These are phyloP conservation scores for Fusarium sp. DNA, from an alignment of 2,329 filamentous ascomycete species.

Conservation along the genomic window DNA sequence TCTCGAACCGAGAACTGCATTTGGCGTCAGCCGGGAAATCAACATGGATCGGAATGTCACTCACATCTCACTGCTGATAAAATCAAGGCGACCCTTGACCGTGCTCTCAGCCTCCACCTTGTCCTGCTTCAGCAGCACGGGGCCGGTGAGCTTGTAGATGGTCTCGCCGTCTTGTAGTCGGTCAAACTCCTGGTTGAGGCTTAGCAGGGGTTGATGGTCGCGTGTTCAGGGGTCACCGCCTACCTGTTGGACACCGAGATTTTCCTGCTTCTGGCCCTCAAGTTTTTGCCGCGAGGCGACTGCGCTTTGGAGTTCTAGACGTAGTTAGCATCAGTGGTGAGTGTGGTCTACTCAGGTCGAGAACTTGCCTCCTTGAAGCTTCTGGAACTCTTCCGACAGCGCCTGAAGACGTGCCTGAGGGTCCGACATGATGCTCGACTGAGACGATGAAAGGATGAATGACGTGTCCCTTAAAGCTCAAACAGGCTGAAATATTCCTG, in stretches of 20 bases:
- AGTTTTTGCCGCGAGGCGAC: constrained; percentile 89
- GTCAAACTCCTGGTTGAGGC: constrained; percentile 76
- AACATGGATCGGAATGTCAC: constrained; percentile 46
- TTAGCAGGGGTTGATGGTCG: constrained; percentile 25
- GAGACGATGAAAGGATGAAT: neutral
- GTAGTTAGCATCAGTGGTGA: constrained; percentile 10
- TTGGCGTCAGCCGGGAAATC: constrained; percentile 23
- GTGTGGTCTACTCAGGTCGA: neutral
- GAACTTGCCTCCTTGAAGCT: constrained; percentile 80
- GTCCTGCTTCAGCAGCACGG: constrained; percentile 94
- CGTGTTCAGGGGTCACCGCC: constrained; percentile 13
- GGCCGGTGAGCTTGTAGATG: constrained; percentile 96
- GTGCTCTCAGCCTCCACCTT: constrained; percentile 89
- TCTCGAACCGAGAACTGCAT: constrained; percentile 56
- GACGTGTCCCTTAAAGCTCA: neutral
- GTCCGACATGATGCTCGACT: constrained; percentile 68
- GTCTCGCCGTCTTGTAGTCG: constrained; percentile 82
- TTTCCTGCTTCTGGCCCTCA: constrained; percentile 94
- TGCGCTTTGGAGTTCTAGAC: constrained; percentile 79
- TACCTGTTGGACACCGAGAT: constrained; percentile 86
- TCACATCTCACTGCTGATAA: constrained; percentile 94
- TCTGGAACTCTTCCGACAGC: constrained; percentile 88
- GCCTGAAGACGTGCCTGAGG: constrained; percentile 82
- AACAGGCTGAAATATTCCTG: neutral
- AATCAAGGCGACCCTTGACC: constrained; percentile 90